Conservation (phyloP, 306 rosid species). For the Astragalus glycyphyllos region DNA sequence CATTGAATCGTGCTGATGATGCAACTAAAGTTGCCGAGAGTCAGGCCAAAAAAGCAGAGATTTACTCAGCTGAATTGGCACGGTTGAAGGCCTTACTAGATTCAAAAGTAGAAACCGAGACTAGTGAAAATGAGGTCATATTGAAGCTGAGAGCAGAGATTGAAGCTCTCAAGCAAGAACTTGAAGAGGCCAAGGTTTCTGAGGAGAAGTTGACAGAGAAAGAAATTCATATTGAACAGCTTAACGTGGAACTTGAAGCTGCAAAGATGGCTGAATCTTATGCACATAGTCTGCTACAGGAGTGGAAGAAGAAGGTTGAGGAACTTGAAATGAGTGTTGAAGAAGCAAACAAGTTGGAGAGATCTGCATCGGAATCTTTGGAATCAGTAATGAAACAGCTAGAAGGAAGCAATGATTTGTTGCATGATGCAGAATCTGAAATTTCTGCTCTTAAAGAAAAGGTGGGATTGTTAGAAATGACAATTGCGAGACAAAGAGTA, state of each 20-base stretch:
- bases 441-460: conserved; percentile 73
- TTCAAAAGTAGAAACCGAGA: conserved; percentile 68
- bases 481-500: conserved; percentile 67
- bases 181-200: conserved; percentile 56
- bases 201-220: conserved; percentile 66
- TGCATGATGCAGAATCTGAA: conserved; percentile 82
- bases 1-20: conserved; percentile 82
- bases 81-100: conserved; percentile 74
- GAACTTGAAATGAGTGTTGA: conserved; percentile 66
- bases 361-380: conserved; percentile 89
- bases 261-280: conserved; percentile 88
- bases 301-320: conserved; percentile 74
- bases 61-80: conserved; percentile 69
- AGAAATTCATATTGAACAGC: conserved; percentile 76
- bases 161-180: conserved; percentile 67
- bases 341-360: conserved; percentile 75
- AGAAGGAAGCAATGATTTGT: conserved; percentile 73
- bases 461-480: conserved; percentile 84
- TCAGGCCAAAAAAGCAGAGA: conserved; percentile 79
- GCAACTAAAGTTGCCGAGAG: conserved; percentile 88
- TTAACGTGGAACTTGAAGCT: conserved; percentile 86
- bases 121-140: conserved; percentile 59
- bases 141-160: conserved; percentile 68
- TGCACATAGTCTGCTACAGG: conserved; percentile 69
- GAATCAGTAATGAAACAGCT: conserved; percentile 85